Conservation (phyloP, 2,329 filamentous ascomycete genomes). For the Phyllosticta capitalensis region DNA sequence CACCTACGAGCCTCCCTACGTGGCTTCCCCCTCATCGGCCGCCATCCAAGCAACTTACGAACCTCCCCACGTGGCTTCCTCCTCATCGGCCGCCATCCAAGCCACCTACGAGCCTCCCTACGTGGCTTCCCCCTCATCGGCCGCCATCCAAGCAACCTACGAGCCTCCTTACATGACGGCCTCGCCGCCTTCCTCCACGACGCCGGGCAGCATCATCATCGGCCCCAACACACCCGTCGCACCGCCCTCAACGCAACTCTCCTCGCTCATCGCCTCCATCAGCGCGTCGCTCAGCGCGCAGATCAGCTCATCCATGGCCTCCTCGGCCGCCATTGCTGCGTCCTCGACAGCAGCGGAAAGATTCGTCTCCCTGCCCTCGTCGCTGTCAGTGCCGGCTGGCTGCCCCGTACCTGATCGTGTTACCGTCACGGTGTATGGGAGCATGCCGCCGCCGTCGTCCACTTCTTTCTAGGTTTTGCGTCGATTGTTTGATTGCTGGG, state of each 20-base stretch:
- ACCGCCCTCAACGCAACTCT: neutral
- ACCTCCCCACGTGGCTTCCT: too few relatives aligned
- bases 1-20: too few relatives aligned
- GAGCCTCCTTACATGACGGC: neutral
- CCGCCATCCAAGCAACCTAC: too few relatives aligned
- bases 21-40: too few relatives aligned
- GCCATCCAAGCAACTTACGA: too few relatives aligned
- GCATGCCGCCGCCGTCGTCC: neutral
- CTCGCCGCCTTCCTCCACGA: neutral
- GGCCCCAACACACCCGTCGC: neutral
- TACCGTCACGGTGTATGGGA: neutral
- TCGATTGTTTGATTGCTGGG: neutral
- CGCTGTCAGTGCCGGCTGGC: neutral
- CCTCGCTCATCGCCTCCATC: neutral
- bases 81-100: too few relatives aligned
- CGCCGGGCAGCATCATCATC: neutral
- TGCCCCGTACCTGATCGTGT: neutral
- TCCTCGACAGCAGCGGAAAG: neutral
- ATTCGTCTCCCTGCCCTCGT: neutral
- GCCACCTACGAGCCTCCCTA: too few relatives aligned
- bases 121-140: too few relatives aligned
- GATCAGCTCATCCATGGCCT: neutral
- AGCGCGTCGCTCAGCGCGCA: neutral
- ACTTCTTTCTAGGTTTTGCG: neutral
- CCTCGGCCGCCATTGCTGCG: neutral